A percentile compares a stretch with the other conserved stretches of the same genome.
These are phyloP conservation scores for Austroboletus niveus DNA, from an alignment of 1,284 basidiomycete species.

Conservation along the genomic window DNA sequence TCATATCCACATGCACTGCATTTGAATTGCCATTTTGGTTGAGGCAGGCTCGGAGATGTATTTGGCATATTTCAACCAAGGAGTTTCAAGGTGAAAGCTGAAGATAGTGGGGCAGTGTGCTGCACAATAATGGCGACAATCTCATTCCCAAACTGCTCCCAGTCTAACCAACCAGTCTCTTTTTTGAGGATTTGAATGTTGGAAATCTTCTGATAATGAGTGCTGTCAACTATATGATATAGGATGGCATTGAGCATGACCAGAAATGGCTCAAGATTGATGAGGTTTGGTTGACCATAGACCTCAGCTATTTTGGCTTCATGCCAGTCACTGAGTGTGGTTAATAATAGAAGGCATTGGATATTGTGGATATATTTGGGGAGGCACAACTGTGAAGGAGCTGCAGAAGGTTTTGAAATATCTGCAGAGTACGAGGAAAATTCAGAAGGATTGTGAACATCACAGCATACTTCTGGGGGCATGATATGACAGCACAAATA, in stretches of 20 bases:
- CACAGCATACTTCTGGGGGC: slow-evolving; percentile 1
- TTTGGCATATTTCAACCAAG: too few species aligned
- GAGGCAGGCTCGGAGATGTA: too few species aligned
- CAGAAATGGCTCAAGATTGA: slow-evolving; percentile 8
- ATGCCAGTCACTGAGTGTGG: slow-evolving; percentile 1
- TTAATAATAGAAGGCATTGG: neutral
- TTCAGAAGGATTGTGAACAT: slow-evolving; percentile 1
- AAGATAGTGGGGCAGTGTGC: neutral
- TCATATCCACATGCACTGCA: too few species aligned
- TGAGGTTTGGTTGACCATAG: slow-evolving; percentile 1
- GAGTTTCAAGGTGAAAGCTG: too few species aligned
- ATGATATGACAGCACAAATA: slow-evolving; percentile 1
- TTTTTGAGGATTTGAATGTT: slow-evolving; percentile 3
- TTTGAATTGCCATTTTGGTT: too few species aligned
- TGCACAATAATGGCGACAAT: slow-evolving; percentile 4
- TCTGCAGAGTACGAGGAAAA: neutral
- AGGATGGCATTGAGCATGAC: slow-evolving; percentile 22
- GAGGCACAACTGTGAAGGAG: neutral
- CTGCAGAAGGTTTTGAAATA: neutral
- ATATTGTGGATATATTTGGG: neutral
- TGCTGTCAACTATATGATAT: slow-evolving; percentile 19
- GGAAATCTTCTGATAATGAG: slow-evolving; percentile 15
- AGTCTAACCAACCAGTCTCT: slow-evolving; percentile 6
- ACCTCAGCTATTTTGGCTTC: neutral
- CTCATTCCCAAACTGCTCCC: slow-evolving; percentile 1